These are phyloP conservation scores for Talaromyces thailandensis DNA, from an alignment of 495 filamentous ascomycete species.

Conservation along the genomic window DNA sequence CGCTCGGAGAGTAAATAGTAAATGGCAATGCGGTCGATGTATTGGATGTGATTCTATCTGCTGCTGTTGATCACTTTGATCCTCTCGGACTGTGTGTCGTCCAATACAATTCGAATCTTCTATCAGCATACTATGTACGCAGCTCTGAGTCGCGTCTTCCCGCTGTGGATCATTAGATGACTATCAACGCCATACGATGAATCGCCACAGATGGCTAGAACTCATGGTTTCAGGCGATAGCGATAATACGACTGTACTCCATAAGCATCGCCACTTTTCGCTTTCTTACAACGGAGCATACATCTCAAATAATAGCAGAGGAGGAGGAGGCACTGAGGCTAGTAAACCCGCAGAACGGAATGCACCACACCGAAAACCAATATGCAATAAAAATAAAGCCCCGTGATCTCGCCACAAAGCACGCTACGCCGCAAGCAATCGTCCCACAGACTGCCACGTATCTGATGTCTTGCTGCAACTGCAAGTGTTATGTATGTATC, in stretches of 20 bases:
- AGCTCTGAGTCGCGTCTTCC: neutral
- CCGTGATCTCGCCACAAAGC: conserved; percentile 1
- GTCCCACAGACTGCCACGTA: conserved; percentile 1
- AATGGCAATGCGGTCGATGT: neutral
- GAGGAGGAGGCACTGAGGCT: too few species aligned
- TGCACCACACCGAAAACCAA: neutral
- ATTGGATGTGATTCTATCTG: neutral
- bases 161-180: neutral
- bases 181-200: neutral
- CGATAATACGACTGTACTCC: neutral
- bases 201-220: neutral
- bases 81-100: neutral
- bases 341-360: neutral
- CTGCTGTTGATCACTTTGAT: neutral
- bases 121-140: neutral
- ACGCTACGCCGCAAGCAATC: neutral
- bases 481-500: neutral
- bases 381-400: neutral
- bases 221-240: neutral
- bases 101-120: neutral
- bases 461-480: conserved; percentile 1
- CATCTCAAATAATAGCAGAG: neutral
- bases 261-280: neutral
- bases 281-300: neutral
- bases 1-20: neutral